Evolutionary conservation across 495 filamentous ascomycete genomes (phyloP).

Genomic region (Haplographium delicatum): DNA sequence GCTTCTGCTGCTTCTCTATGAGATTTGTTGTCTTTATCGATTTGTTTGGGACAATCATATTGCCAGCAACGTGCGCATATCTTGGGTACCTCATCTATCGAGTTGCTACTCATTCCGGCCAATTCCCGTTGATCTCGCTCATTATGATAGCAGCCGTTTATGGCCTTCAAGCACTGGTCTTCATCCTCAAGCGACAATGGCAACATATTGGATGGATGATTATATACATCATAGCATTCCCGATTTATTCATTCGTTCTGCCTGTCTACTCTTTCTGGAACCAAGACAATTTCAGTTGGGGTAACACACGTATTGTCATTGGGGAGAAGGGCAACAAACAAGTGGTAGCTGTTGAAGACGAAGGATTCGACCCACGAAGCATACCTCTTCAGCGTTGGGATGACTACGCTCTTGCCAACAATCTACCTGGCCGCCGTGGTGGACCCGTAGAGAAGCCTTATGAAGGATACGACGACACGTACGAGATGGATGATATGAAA

Average conservation of each 20-base stretch:
- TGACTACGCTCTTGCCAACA: constrained; percentile 89
- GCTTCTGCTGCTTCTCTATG: constrained; percentile 99
- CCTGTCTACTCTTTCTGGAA: constrained; percentile 99
- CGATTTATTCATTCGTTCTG: constrained; percentile 86
- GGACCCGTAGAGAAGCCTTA: constrained; percentile 60
- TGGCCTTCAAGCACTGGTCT: constrained; percentile 91
- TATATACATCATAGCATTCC: constrained; percentile 91
- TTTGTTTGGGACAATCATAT: constrained; percentile 87
- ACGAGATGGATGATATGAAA: constrained; percentile 98
- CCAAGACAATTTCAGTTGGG: constrained; percentile 97
- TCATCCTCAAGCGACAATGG: constrained; percentile 95
- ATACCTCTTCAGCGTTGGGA: constrained; percentile 97
- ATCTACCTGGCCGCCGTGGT: constrained; percentile 86
- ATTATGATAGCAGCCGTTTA: constrained; percentile 87
- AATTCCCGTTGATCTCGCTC: constrained; percentile 81
- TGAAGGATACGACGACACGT: constrained; percentile 60
- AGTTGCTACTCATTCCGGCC: constrained; percentile 63
- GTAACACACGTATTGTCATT: constrained; percentile 95
- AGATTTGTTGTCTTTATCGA: constrained; percentile 95
- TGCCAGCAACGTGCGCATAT: constrained; percentile 87
- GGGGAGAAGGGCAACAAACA: constrained; percentile 89
- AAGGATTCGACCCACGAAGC: constrained; percentile 81
- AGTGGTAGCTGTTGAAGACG: constrained; percentile 79
- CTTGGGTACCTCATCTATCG: constrained; percentile 84
- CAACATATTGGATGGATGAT: constrained; percentile 99